Evolutionary conservation across 192 early-diverging fungal species (phyloP).

Genomic region (Umbelopsis isabellina): DNA sequence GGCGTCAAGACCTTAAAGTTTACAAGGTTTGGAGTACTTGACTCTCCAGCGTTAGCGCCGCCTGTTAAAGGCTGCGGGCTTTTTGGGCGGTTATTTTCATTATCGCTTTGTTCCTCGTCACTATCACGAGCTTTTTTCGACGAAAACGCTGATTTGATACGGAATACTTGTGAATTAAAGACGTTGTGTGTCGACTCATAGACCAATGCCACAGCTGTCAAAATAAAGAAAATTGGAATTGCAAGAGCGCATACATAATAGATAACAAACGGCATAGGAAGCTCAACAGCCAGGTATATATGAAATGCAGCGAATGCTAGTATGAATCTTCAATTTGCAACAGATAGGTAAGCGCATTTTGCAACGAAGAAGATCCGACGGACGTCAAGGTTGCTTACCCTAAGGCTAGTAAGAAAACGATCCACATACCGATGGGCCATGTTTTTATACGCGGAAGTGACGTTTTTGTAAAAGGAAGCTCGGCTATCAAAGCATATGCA

Average conservation of each 20-base stretch:
- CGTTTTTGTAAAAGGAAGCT: conserved; percentile 69
- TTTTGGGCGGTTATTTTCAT: neutral
- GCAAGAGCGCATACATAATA: conserved; percentile 51
- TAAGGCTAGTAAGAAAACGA: conserved; percentile 59
- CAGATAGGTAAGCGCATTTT: neutral
- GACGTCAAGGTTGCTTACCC: conserved; percentile 24
- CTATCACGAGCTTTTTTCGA: neutral
- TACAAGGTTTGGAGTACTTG: neutral
- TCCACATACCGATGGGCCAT: conserved; percentile 72
- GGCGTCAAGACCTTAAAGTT: neutral
- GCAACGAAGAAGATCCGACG: neutral
- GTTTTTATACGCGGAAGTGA: conserved; percentile 62
- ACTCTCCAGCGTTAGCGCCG: neutral
- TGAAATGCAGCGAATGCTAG: conserved; percentile 65
- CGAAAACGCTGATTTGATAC: neutral
- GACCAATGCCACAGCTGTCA: conserved; percentile 33
- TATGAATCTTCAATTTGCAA: conserved; percentile 42
- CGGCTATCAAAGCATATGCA: conserved; percentile 60
- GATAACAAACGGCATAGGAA: conserved; percentile 42
- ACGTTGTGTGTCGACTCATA: conserved; percentile 35
- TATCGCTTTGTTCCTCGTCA: neutral
- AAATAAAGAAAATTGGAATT: conserved; percentile 46
- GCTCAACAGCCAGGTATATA: conserved; percentile 46
- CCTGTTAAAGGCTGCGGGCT: no score
- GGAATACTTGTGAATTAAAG: neutral